Evolutionary conservation across 148 eudicot species (phyloP), one percentile per base, ranked within the genome.

Genomic region (Talinum fruticosum): DNA sequence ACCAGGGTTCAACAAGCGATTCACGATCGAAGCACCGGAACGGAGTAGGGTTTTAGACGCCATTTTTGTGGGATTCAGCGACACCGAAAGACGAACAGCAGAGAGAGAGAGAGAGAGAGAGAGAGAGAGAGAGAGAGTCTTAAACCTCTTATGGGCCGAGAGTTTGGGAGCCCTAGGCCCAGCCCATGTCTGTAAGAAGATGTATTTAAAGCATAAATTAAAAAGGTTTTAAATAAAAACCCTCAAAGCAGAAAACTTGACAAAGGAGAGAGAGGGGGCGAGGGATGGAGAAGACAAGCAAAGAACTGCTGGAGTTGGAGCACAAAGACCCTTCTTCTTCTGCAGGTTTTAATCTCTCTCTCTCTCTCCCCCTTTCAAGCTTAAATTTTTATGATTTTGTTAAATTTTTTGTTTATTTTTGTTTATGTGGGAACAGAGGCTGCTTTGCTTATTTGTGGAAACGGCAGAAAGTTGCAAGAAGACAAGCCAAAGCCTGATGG

Each of bases 31-130:
- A 57, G 83, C 75, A 76, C 92, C 91, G 0, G 82, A 71, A 30
- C 91, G 92, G 6, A 88, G 57, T 72, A 88, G 87, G 85, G 90
- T 83, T 86, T 85, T 92, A 73, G 90, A 80, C 82, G 90, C 86
- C 87, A 90, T 90, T 82, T 72, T 66, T 64, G 32, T 6, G 30
- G 67, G 29, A 72, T 51, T 32, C 54, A 29, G 2, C 53, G 45
- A 18, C 35, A 18, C 62, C 65, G 59, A 59, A 24, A 41, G 36
- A 16, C 6, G n/a, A n/a, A n/a, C n/a, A n/a, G n/a, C 14, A 49
- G 54, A 2, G 54, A 49, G n/a, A 77, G 35, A 12, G 66, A 21
- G 44, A 51, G n/a, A 72, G 32, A 62, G 19, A 0, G 57, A 69
- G 16, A 16, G 35, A 66, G 45, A 29, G 45, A 82, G 37, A 59